These are phyloP conservation scores for Solanum sparsipilum DNA, from an alignment of 257 asterid genomes.

Conservation along the genomic window DNA sequence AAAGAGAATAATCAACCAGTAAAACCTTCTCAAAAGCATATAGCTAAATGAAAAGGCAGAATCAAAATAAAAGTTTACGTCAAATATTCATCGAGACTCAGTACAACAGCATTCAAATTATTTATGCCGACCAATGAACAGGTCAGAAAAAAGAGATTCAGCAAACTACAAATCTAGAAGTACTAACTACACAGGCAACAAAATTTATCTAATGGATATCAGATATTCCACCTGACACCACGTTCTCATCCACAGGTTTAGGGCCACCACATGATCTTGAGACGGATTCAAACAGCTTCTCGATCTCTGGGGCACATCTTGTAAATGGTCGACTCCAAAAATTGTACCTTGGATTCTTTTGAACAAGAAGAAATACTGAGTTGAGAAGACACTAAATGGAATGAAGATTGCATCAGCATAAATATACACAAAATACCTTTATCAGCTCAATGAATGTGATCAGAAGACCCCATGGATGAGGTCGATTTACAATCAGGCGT, in stretches of 20 bases:
- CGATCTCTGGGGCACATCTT: constrained; percentile 91
- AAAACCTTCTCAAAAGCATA: background rate
- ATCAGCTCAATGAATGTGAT: constrained; percentile 80
- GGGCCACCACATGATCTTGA: constrained; percentile 94
- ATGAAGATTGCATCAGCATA: background rate
- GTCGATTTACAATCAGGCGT: constrained; percentile 76
- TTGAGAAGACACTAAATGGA: background rate
- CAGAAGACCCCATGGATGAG: constrained; percentile 99
- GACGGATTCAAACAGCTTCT: constrained; percentile 83
- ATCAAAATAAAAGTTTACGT: background rate
- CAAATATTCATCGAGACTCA: background rate
- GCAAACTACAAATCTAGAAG: background rate
- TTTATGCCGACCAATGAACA: background rate
- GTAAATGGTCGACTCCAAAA: constrained; percentile 92
- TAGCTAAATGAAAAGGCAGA: background rate
- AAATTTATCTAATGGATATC: constrained; percentile 22
- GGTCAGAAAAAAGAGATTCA: background rate
- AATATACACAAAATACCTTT: constrained; percentile 37
- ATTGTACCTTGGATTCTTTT: constrained; percentile 81
- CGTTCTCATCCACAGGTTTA: constrained; percentile 69
- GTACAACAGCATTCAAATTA: background rate
- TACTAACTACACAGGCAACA: background rate
- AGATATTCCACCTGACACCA: constrained; percentile 56
- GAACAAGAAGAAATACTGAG: background rate
- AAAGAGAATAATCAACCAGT: background rate